Evolutionary conservation across 78 protist species (phyloP).

Genomic region (Planoprotostelium fungivorum): DNA sequence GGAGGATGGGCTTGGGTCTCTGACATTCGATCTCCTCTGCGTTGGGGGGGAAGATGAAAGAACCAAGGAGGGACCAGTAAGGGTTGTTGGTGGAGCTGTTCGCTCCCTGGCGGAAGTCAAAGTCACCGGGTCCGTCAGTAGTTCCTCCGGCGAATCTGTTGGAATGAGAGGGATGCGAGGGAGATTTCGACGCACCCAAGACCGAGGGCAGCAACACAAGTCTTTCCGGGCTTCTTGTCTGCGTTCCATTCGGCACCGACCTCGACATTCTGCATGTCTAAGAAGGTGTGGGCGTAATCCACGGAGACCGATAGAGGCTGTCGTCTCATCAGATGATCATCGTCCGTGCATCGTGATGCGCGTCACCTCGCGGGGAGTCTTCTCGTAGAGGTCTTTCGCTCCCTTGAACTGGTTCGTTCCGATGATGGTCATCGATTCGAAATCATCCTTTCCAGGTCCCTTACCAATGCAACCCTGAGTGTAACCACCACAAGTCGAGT

Average conservation of each 20-base stretch:
- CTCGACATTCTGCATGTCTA: slow-evolving; percentile 33
- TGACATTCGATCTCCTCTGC: slow-evolving; percentile 63
- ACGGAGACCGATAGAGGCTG: slow-evolving; percentile 34
- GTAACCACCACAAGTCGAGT: slow-evolving; percentile 53
- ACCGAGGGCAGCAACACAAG: slow-evolving; percentile 74
- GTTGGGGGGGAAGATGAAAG: slow-evolving; percentile 50
- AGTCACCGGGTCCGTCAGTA: slow-evolving; percentile 80
- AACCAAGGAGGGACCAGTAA: slow-evolving; percentile 55
- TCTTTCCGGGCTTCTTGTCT: slow-evolving; percentile 6
- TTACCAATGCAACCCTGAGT: slow-evolving; percentile 34
- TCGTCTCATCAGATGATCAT: neutral
- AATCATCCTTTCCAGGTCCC: slow-evolving; percentile 62
- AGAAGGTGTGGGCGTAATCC: slow-evolving; percentile 30
- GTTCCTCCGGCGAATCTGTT: slow-evolving; percentile 77
- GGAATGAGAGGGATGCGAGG: neutral
- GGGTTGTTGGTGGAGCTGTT: slow-evolving; percentile 48
- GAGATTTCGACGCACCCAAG: neutral
- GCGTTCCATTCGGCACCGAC: slow-evolving; percentile 25
- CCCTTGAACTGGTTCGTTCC: slow-evolving; percentile 47
- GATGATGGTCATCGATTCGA: slow-evolving; percentile 61
- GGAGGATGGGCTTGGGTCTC: slow-evolving; percentile 72
- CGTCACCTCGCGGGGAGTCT: slow-evolving; percentile 8
- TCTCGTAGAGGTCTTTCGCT: slow-evolving; percentile 36
- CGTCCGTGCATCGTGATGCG: neutral
- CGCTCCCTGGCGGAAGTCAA: slow-evolving; percentile 64